A percentile compares a stretch with the other conserved stretches of the same genome.
phyloP scores from a whole-genome alignment of 2,329 filamentous ascomycete species.

The Coniochaeta ligniaria region DNA sequence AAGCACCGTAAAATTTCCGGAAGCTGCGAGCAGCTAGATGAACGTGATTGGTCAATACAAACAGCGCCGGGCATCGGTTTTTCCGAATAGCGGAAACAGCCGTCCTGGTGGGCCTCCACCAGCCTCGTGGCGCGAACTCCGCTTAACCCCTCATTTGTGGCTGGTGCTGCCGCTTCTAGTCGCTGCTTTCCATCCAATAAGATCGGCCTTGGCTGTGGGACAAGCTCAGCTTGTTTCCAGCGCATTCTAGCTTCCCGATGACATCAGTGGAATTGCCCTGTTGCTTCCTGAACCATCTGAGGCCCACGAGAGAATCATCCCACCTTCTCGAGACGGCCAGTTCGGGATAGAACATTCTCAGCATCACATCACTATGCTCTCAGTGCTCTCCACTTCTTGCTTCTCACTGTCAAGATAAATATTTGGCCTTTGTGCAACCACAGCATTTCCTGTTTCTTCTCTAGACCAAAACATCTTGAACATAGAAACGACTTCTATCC shows the following conservation, averaged over 20 bases:
- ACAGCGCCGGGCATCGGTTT: neutral
- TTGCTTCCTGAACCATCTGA: neutral
- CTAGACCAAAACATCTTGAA: neutral
- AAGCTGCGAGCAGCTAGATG: neutral
- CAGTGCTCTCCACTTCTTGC: neutral
- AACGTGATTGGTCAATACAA: neutral
- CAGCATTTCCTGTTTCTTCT: neutral
- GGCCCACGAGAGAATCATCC: neutral
- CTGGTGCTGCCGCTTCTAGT: neutral
- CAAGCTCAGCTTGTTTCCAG: neutral
- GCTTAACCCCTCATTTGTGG: neutral
- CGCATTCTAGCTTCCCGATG: neutral
- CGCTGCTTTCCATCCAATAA: neutral
- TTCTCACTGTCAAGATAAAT: neutral
- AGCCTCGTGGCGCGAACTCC: neutral
- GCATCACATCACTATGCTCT: neutral
- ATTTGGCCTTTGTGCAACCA: neutral
- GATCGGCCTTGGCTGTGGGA: neutral
- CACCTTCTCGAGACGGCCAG: neutral
- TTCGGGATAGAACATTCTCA: neutral
- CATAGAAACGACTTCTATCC: neutral
- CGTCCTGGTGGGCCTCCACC: neutral
- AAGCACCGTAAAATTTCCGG: conserved; percentile 1
- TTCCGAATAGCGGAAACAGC: neutral
- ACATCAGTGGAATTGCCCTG: neutral